Percentiles rank a stretch among this genome's conserved stretches.
Evolutionary conservation across 768 basidiomycete genomes (phyloP).

Genomic region (Cyclocybe aegerita): DNA sequence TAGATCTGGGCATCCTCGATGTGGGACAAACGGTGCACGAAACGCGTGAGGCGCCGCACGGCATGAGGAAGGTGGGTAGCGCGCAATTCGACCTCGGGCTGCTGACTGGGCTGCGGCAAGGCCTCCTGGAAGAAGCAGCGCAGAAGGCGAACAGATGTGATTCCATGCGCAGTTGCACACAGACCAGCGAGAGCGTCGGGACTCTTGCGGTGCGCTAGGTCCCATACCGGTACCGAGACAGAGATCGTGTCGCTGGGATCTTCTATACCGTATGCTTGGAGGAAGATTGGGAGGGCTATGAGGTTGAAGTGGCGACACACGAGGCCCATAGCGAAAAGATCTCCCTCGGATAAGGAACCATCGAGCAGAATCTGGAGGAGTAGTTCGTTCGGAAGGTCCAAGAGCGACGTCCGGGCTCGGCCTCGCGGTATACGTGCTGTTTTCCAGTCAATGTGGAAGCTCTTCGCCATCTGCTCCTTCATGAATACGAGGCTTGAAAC

Average conservation of each 20-base stretch:
- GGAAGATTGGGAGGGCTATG: neutral
- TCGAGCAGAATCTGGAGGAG: no score
- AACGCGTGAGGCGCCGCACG: constrained; percentile 12
- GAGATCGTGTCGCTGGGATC: neutral
- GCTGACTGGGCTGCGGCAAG: constrained; percentile 12
- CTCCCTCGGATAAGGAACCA: no score
- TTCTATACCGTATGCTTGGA: neutral
- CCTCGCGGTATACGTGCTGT: no score
- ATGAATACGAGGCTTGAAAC: no score
- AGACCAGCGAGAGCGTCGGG: constrained; percentile 18
- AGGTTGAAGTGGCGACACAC: no score
- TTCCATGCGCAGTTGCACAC: neutral
- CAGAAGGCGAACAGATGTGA: constrained; percentile 13
- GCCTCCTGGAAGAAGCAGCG: constrained; percentile 22
- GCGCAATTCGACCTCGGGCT: neutral
- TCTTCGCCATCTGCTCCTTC: no score
- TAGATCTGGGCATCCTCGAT: constrained; percentile 16
- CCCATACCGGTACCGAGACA: neutral
- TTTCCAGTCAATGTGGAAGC: no score
- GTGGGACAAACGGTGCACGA: constrained; percentile 11
- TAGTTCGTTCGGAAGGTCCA: no score
- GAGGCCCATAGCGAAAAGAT: no score
- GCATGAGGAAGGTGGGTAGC: constrained; percentile 16
- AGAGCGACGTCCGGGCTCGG: no score
- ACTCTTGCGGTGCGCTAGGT: neutral